Percentiles rank a stretch among this genome's conserved stretches.
phyloP scores from a whole-genome alignment of 2,329 filamentous ascomycete genomes.

The Didymella keratinophila region DNA sequence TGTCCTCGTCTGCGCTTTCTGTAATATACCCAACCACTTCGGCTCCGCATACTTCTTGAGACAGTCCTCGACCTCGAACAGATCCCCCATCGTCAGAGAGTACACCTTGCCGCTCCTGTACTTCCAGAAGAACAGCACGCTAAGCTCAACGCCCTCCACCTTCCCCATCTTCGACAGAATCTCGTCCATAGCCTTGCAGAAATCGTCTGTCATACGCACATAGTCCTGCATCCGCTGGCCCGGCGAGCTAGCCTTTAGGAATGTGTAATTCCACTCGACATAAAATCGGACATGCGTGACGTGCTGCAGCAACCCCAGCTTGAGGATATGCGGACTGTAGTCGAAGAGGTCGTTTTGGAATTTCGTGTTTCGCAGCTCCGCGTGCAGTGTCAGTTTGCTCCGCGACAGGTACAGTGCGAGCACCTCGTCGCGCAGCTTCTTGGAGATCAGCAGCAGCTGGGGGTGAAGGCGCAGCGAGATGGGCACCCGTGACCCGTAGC shows the following conservation, averaged over 20 bases:
- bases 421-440: constrained; percentile 42
- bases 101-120: constrained; percentile 44
- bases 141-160: constrained; percentile 43
- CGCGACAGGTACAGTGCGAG: constrained; percentile 38
- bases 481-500: constrained; percentile 39
- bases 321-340: constrained; percentile 46
- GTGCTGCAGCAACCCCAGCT: constrained; percentile 39
- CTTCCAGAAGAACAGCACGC: constrained; percentile 48
- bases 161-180: constrained; percentile 34
- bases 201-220: constrained; percentile 41
- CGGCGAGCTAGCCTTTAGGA: constrained; percentile 30
- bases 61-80: constrained; percentile 47
- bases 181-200: constrained; percentile 44
- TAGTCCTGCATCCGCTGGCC: constrained; percentile 37
- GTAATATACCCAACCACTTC: constrained; percentile 40
- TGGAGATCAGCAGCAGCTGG: constrained; percentile 41
- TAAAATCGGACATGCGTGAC: constrained; percentile 46
- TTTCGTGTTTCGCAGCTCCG: constrained; percentile 43
- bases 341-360: constrained; percentile 44
- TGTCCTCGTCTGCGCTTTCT: neutral
- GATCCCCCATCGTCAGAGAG: constrained; percentile 45
- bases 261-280: constrained; percentile 48
- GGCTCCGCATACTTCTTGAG: constrained; percentile 46
- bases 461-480: constrained; percentile 32
- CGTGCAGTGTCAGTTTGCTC: constrained; percentile 45